These are phyloP conservation scores for Collybia sordida DNA, from an alignment of 768 basidiomycete genomes.

Conservation along the genomic window DNA sequence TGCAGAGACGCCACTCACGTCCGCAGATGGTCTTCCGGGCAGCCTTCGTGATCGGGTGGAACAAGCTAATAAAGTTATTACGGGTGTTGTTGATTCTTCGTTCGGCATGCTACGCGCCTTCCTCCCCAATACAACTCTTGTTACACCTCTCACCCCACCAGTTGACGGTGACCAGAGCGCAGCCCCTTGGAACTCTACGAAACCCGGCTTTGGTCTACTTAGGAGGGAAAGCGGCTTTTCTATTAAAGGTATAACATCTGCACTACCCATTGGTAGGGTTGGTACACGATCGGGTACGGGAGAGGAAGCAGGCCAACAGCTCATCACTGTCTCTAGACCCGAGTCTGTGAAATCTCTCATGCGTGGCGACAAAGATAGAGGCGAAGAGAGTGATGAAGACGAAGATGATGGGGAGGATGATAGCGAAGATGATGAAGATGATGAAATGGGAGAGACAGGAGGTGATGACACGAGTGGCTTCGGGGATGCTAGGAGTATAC, in stretches of 20 bases:
- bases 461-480: constrained; percentile 38
- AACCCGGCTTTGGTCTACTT: constrained; percentile 64
- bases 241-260: constrained; percentile 67
- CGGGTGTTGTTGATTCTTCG: constrained; percentile 86
- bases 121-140: constrained; percentile 46
- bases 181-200: constrained; percentile 39
- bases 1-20: constrained; percentile 41
- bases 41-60: constrained; percentile 72
- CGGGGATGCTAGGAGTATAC: constrained; percentile 70
- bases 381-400: constrained; percentile 21
- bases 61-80: constrained; percentile 83
- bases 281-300: constrained; percentile 32
- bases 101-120: constrained; percentile 85
- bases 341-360: constrained; percentile 27
- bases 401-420: constrained; percentile 39
- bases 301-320: constrained; percentile 45
- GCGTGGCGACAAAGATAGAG: constrained; percentile 30
- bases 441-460: constrained; percentile 35
- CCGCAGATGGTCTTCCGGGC: constrained; percentile 46
- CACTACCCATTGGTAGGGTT: constrained; percentile 61
- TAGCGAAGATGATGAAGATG: constrained; percentile 38
- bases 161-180: constrained; percentile 15
- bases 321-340: constrained; percentile 46
- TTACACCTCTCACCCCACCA: constrained; percentile 15
- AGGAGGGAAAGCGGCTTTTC: constrained; percentile 80